A percentile compares a stretch with the other conserved stretches of the same genome.
These are phyloP conservation scores for Silene latifolia DNA, from an alignment of 148 eudicot genomes.

Conservation along the genomic window DNA sequence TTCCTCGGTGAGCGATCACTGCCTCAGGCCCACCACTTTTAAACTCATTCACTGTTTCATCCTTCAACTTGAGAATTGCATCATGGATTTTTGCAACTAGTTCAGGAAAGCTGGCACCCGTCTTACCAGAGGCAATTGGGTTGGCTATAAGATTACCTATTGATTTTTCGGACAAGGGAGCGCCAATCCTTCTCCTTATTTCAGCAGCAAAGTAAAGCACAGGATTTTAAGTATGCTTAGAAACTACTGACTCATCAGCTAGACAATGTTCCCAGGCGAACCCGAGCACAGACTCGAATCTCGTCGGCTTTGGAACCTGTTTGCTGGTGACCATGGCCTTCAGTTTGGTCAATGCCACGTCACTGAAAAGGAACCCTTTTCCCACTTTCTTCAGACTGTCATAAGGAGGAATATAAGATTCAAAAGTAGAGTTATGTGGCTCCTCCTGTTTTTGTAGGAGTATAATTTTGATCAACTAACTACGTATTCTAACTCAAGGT, in stretches of 20 bases:
- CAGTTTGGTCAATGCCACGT: neutral
- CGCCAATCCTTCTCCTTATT: neutral
- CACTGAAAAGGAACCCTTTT: constrained; percentile 6
- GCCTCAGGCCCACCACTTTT: neutral
- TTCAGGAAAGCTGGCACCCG: neutral
- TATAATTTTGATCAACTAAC: no score
- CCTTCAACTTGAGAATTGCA: neutral
- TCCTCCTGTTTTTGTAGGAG: no score
- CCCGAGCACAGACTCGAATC: constrained; percentile 14
- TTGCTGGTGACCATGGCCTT: no score
- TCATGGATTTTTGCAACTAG: constrained; percentile 9
- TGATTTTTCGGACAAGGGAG: neutral
- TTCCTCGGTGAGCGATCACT: neutral
- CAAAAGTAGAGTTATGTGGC: no score
- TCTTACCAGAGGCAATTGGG: neutral
- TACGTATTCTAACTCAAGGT: no score
- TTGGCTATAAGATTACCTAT: constrained; percentile 3
- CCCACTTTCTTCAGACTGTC: neutral
- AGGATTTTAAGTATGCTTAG: neutral
- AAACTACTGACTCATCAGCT: neutral
- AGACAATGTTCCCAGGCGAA: constrained; percentile 13
- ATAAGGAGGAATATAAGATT: no score
- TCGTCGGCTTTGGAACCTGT: constrained; percentile 3
- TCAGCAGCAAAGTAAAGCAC: constrained; percentile 11
- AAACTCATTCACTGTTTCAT: neutral